Evolutionary conservation across 495 filamentous ascomycete genomes (phyloP).

Genomic region (Cercophora sp.): DNA sequence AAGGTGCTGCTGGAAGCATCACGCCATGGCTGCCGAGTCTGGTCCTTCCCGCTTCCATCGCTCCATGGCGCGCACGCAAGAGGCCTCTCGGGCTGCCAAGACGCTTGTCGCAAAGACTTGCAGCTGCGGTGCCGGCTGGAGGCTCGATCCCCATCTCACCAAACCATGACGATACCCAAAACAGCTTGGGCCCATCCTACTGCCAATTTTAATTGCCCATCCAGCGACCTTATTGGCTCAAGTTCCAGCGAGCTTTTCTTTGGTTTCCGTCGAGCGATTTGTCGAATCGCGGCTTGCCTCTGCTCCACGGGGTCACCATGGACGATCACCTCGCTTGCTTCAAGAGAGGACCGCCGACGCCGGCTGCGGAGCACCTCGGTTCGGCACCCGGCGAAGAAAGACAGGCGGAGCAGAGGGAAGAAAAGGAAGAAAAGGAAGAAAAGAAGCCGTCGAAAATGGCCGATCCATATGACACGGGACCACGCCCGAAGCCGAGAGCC

Average conservation of each 20-base stretch:
- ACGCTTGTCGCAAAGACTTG: background rate
- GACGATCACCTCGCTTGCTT: background rate
- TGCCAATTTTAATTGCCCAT: background rate
- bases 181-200: background rate
- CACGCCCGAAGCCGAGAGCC: no score
- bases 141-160: background rate
- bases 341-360: no score
- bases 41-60: background rate
- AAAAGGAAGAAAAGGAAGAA: no score
- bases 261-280: background rate
- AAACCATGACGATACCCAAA: background rate
- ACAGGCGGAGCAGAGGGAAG: no score
- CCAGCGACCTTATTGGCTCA: background rate
- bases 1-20: no score
- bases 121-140: background rate
- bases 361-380: no score
- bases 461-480: no score
- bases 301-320: background rate
- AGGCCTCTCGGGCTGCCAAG: no score
- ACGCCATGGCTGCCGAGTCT: background rate
- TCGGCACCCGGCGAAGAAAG: no score
- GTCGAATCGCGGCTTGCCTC: background rate
- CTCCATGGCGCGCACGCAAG: no score
- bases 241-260: background rate
- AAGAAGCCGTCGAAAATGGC: no score